Percentiles rank a stretch among this genome's conserved stretches.
phyloP scores from a whole-genome alignment of 306 rosid species.

The Acacia crassicarpa region DNA sequence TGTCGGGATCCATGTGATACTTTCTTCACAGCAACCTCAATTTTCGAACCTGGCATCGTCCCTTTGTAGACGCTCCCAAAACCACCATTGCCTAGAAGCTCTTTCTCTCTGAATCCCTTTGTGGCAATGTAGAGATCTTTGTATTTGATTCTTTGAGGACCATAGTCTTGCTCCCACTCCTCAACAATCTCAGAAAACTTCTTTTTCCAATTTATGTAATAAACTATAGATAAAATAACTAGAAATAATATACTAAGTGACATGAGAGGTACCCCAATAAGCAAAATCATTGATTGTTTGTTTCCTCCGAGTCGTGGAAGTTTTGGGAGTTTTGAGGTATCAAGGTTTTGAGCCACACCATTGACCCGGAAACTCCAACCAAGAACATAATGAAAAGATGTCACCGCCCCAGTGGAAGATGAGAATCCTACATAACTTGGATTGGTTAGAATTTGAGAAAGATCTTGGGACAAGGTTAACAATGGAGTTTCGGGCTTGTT shows the following conservation, averaged over 20 bases:
- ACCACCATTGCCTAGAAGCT: conserved; percentile 66
- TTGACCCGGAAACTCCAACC: conserved; percentile 69
- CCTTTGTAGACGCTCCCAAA: conserved; percentile 67
- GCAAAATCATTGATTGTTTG: neutral
- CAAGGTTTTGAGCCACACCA: conserved; percentile 48
- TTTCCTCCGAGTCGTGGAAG: conserved; percentile 34
- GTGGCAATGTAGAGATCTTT: conserved; percentile 56
- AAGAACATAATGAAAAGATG: conserved; percentile 47
- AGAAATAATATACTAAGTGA: conserved; percentile 20
- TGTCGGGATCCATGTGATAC: conserved; percentile 65
- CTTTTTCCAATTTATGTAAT: conserved; percentile 32
- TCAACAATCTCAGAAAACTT: conserved; percentile 47
- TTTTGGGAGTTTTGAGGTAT: conserved; percentile 41
- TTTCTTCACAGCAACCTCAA: conserved; percentile 58
- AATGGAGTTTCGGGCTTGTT: conserved; percentile 52
- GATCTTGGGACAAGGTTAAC: conserved; percentile 43
- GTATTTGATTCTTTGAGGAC: conserved; percentile 62
- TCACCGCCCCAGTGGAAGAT: conserved; percentile 45
- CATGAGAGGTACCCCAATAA: conserved; percentile 31
- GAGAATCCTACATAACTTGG: conserved; percentile 70
- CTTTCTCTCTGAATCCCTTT: conserved; percentile 55
- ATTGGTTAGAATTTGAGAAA: conserved; percentile 42
- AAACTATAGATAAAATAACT: conserved; percentile 7
- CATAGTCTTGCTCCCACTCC: conserved; percentile 68
- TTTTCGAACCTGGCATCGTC: conserved; percentile 39